These are phyloP conservation scores for Hyaloperonospora brassicae DNA, from an alignment of 352 stramenopile genomes.

Conservation along the genomic window DNA sequence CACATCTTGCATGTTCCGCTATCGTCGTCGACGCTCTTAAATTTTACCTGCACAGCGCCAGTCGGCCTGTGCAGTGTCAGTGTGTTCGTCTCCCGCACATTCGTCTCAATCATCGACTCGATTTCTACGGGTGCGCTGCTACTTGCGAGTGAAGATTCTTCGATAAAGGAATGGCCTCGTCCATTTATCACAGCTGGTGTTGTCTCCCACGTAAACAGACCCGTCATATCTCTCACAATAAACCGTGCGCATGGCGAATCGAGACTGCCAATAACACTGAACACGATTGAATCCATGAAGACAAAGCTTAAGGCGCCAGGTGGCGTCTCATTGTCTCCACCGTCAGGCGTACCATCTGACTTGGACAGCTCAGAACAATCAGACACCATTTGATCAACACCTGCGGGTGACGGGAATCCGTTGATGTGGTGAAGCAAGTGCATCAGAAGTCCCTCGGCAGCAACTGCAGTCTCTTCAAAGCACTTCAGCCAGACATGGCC, in stretches of 20 bases:
- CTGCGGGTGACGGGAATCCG: slow-evolving; percentile 72
- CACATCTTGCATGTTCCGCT: slow-evolving; percentile 40
- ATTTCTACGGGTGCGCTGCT: slow-evolving; percentile 20
- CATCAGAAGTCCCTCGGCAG: slow-evolving; percentile 74
- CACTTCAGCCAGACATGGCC: slow-evolving; percentile 67
- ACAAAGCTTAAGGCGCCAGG: slow-evolving; percentile 69
- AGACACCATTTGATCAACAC: slow-evolving; percentile 79
- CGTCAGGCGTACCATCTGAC: slow-evolving; percentile 23
- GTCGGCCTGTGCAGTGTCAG: slow-evolving; percentile 35
- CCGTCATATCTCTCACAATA: slow-evolving; percentile 79
- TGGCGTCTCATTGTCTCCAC: slow-evolving; percentile 23
- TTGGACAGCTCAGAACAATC: slow-evolving; percentile 67
- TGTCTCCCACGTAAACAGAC: slow-evolving; percentile 81
- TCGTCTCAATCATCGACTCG: slow-evolving; percentile 34
- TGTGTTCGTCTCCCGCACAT: slow-evolving; percentile 24
- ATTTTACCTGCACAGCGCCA: slow-evolving; percentile 53
- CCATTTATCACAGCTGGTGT: slow-evolving; percentile 27
- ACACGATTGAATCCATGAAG: slow-evolving; percentile 84
- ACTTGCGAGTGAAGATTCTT: background rate
- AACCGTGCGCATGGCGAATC: slow-evolving; percentile 70
- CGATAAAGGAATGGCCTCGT: too few relatives aligned
- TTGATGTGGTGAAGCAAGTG: slow-evolving; percentile 83
- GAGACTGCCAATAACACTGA: slow-evolving; percentile 74
- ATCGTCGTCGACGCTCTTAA: slow-evolving; percentile 34
- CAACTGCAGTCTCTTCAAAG: slow-evolving; percentile 80